Base-by-base conservation (phyloP, 805 yeast genomes). In the Groenewaldozyma salmanticensis region DNA sequence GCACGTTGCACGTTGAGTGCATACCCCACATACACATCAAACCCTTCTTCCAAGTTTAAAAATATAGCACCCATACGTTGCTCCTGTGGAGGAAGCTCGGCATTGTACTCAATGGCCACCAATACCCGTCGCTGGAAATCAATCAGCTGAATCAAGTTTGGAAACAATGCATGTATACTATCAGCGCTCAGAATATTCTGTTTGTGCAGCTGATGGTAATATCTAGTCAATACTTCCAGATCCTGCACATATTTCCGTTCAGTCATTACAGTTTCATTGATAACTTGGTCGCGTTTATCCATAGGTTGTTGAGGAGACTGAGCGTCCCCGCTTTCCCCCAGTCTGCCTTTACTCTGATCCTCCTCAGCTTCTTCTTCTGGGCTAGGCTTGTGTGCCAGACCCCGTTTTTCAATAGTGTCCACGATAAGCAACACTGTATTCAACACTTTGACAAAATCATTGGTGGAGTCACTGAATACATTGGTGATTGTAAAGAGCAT, bases 231-330 rank as follows among this genome's bases (percentile, higher is more conserved):
- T 13, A 76, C 73, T 60, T 90, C 96, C 47, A 92, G 66, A 58
- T 92, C 97, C 59, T 81, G 84, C 21, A 92, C 96, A 58, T 81
- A 92, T 60, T 84, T 87, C 50, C 97, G 71, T 64, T 92, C 99
- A 3, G 95, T 85, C 51, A 79, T 84, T 31, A 92, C 73, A 27
- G 92, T 64, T 63, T 92, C 99, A 49, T 73, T 74, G 40, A 88
- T 78, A 35, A 90, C 88, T 53, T 81, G 85, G 15, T 84, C 76
- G 43, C 84, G 69, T 44, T 79, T 70, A 53, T 77, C 85, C 7
- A 69, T 61, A n/a, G n/a, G n/a, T n/a, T n/a, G n/a, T 22, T 56
- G 45, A 20, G 64, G 48, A 22, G 40, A 20, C 4, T 39, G 19
- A 21, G 15, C 34, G 21, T 19, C 6, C 29, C 40, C 58, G 63